Conservation (phyloP, 2,329 filamentous ascomycete species). For the Talaromyces sp. region DNA sequence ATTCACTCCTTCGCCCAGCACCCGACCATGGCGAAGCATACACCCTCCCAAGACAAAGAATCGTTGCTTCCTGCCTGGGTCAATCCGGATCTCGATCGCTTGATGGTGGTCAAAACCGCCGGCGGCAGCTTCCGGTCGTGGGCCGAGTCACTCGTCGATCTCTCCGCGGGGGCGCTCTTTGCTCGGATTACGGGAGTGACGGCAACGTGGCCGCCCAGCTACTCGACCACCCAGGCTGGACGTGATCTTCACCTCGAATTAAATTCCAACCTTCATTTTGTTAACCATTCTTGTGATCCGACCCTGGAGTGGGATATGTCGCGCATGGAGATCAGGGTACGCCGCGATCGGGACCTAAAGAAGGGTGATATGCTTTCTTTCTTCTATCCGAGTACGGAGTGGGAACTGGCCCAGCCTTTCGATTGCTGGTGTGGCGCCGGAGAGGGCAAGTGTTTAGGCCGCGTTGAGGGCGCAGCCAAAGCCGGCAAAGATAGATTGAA, state of each 20-base stretch:
- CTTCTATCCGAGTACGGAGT: neutral
- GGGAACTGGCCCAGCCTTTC: neutral
- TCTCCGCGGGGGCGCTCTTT: neutral
- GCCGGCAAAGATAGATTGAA: no score
- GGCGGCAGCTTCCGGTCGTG: neutral
- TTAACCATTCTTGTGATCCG: neutral
- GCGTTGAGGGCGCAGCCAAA: neutral
- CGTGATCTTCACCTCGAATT: neutral
- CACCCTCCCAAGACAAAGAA: no score
- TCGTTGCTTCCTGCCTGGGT: no score
- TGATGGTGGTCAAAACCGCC: no score
- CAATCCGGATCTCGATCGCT: no score
- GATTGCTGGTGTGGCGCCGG: neutral
- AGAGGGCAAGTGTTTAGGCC: neutral
- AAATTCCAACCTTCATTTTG: neutral
- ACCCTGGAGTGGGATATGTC: neutral
- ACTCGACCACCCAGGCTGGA: neutral
- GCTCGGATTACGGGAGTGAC: neutral
- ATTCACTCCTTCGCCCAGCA: no score
- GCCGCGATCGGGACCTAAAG: neutral
- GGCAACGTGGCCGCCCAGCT: neutral
- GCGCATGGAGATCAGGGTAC: neutral
- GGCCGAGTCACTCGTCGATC: neutral
- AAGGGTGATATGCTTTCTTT: neutral
- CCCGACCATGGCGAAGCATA: no score